Conservation (phyloP, 2,329 filamentous ascomycete species). For the Calonectria fujianensis region DNA sequence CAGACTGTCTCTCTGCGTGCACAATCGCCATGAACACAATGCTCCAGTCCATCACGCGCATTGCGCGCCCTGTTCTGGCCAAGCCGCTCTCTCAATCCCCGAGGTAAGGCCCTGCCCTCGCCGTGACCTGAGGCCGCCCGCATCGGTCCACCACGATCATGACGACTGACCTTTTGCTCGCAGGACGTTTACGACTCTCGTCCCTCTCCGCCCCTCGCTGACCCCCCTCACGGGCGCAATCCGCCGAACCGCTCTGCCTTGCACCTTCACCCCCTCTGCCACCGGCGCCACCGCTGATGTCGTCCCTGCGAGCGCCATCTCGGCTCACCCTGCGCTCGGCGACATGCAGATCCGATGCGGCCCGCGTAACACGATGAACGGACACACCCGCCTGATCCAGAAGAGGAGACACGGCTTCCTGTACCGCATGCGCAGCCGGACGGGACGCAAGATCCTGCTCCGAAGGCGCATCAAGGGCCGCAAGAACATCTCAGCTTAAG, state of each 20-base stretch:
- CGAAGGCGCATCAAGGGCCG: slow-evolving; percentile 73
- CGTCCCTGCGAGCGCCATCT: slow-evolving; percentile 67
- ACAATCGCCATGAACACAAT: slow-evolving; percentile 51
- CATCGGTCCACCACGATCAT: slow-evolving; percentile 19
- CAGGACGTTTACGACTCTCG: slow-evolving; percentile 70
- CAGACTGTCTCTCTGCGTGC: slow-evolving; percentile 40
- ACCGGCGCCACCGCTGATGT: slow-evolving; percentile 62
- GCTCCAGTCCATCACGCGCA: slow-evolving; percentile 56
- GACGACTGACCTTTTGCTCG: slow-evolving; percentile 18
- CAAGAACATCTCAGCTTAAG: slow-evolving; percentile 58
- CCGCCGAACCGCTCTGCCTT: slow-evolving; percentile 55
- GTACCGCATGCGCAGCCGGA: slow-evolving; percentile 68
- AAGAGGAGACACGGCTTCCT: slow-evolving; percentile 77
- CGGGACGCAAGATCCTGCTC: slow-evolving; percentile 71
- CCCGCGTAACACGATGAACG: slow-evolving; percentile 75
- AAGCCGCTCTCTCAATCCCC: slow-evolving; percentile 51
- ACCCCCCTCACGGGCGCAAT: slow-evolving; percentile 57
- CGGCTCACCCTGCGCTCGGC: slow-evolving; percentile 71
- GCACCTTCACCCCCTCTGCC: slow-evolving; percentile 57
- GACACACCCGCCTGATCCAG: slow-evolving; percentile 72
- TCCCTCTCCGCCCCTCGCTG: slow-evolving; percentile 70
- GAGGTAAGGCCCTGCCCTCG: slow-evolving; percentile 46
- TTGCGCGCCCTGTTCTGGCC: slow-evolving; percentile 56
- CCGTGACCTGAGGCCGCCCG: neutral
- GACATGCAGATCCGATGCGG: slow-evolving; percentile 74